Evolutionary conservation across 148 eudicot species (phyloP).

Genomic region (Diospyros kaki): DNA sequence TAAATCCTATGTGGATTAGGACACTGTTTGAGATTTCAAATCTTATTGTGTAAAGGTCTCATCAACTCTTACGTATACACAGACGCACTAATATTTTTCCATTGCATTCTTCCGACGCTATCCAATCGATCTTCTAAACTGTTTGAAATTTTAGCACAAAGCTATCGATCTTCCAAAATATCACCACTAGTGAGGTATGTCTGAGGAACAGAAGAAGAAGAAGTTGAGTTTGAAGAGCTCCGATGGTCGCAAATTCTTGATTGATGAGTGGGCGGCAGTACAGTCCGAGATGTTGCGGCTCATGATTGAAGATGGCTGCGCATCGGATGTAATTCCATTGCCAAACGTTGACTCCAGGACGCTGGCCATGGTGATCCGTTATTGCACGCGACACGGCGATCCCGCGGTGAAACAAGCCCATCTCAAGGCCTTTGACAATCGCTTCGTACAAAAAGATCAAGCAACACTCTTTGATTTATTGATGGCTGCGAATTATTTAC

Average conservation of each 20-base stretch:
- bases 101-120: too few species aligned
- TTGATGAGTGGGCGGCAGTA: conserved; percentile 3
- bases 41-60: too few species aligned
- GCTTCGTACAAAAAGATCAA: not conserved
- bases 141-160: too few species aligned
- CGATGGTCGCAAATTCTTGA: conserved; percentile 1
- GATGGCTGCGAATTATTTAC: conserved; percentile 10
- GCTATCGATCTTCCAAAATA: too few species aligned
- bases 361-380: conserved; percentile 11
- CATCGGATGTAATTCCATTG: conserved; percentile 7
- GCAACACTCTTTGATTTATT: not conserved
- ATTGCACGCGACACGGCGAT: conserved; percentile 4
- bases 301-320: conserved; percentile 13
- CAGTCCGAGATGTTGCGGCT: not conserved
- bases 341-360: conserved; percentile 7
- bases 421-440: not conserved
- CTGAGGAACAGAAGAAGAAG: too few species aligned
- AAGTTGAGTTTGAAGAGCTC: too few species aligned
- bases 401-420: not conserved
- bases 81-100: too few species aligned
- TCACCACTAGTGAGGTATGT: too few species aligned
- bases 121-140: too few species aligned
- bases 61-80: too few species aligned
- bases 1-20: too few species aligned
- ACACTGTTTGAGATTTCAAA: too few species aligned